Conservation (phyloP, 257 asterid species). For the Craterostigma plantagineum region DNA sequence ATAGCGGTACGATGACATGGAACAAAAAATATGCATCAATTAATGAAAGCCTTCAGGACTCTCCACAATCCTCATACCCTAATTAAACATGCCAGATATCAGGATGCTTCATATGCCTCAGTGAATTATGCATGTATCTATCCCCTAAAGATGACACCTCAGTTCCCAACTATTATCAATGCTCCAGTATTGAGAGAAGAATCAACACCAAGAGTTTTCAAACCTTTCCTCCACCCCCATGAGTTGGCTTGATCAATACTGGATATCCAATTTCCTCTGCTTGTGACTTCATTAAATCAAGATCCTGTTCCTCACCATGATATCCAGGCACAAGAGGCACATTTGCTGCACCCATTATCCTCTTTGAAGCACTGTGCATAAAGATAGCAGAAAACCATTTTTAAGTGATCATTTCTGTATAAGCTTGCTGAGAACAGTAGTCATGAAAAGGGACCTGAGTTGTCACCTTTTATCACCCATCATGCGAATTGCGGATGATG, state of each 20-base stretch:
- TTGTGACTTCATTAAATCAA: constrained; percentile 78
- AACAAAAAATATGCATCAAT: too few species aligned
- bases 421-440: background rate
- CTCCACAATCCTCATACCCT: constrained; percentile 98
- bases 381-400: background rate
- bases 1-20: too few species aligned
- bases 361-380: constrained; percentile 70
- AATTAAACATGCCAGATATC: too few species aligned
- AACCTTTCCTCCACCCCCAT: constrained; percentile 99
- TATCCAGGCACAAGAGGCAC: constrained; percentile 99
- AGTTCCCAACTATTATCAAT: constrained; percentile 4
- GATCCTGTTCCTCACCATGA: constrained; percentile 82
- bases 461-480: constrained; percentile 95
- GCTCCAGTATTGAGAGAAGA: background rate
- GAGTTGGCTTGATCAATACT: constrained; percentile 86
- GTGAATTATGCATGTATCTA: too few species aligned
- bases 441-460: constrained; percentile 4
- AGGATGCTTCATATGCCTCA: too few species aligned
- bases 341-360: constrained; percentile 99
- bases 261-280: constrained; percentile 97
- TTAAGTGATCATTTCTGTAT: background rate
- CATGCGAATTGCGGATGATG: constrained; percentile 89
- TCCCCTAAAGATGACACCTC: too few species aligned
- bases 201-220: background rate
- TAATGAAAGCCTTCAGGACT: constrained; percentile 63